Conservation (phyloP, 225 moss, liverwort and hornwort species). For the Straminergon stramineum region DNA sequence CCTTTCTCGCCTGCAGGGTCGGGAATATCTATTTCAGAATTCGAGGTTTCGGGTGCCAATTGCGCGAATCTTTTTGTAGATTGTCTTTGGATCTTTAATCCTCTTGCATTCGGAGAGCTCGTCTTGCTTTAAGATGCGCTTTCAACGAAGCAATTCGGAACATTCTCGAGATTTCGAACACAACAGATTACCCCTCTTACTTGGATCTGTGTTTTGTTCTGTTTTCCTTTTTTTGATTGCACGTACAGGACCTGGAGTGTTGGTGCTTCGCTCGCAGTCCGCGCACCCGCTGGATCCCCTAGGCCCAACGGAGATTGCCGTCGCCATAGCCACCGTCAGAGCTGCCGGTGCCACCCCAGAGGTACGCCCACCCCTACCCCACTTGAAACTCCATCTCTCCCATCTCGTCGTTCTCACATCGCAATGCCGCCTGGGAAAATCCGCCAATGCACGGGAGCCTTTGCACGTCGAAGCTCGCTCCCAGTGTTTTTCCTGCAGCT, state of each 20-base stretch:
- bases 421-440: constrained; percentile 2
- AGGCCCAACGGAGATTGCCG: constrained; percentile 81
- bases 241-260: constrained; percentile 42
- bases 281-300: constrained; percentile 91
- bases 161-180: not conserved
- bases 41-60: not conserved
- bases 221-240: not conserved
- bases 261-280: constrained; percentile 69
- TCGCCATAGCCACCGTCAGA: constrained; percentile 86
- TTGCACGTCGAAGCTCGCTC: not conserved
- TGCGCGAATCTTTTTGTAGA: not conserved
- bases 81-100: not conserved
- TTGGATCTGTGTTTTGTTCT: not conserved
- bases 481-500: not conserved
- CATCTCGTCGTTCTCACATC: not conserved
- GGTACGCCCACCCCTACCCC: constrained; percentile 12
- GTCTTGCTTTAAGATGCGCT: not conserved
- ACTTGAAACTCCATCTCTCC: not conserved
- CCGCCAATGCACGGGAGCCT: not conserved
- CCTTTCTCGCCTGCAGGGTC: not conserved
- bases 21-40: not conserved
- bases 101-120: not conserved
- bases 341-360: constrained; percentile 97
- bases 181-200: not conserved
- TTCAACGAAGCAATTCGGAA: not conserved